phyloP scores from a whole-genome alignment of 441 rosid genomes.

The Pelargonium fulgidum region DNA sequence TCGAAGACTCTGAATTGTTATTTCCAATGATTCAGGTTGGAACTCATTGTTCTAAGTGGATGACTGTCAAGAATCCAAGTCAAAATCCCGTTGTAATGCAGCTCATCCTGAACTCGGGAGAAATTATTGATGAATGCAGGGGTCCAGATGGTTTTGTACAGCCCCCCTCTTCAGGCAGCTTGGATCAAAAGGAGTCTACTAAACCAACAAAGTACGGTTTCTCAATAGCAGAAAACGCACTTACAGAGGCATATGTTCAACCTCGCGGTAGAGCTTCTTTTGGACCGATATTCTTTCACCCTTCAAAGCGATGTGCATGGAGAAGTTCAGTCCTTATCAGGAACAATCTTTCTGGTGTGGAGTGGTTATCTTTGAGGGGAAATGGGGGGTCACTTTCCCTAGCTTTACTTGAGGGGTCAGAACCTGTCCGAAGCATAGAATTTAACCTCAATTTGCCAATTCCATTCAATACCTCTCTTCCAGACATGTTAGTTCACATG shows the following conservation, averaged over 20 bases:
- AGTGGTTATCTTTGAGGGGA: conserved; percentile 68
- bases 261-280: conserved; percentile 47
- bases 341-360: conserved; percentile 73
- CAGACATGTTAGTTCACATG: conserved; percentile 24
- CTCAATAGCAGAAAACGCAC: conserved; percentile 44
- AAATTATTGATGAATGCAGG: conserved; percentile 50
- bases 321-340: conserved; percentile 58
- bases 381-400: conserved; percentile 51
- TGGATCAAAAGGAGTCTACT: conserved; percentile 21
- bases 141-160: conserved; percentile 29
- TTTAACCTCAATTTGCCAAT: conserved; percentile 37
- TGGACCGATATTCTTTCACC: conserved; percentile 63
- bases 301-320: conserved; percentile 58
- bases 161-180: conserved; percentile 26
- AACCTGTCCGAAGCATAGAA: conserved; percentile 46
- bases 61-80: conserved; percentile 64
- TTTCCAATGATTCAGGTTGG: conserved; percentile 53
- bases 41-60: conserved; percentile 43
- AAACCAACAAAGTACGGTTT: conserved; percentile 38
- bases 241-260: conserved; percentile 52
- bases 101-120: conserved; percentile 59
- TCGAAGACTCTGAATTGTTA: conserved; percentile 41
- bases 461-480: conserved; percentile 38
- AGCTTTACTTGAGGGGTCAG: conserved; percentile 45
- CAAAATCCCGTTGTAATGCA: conserved; percentile 61